A percentile compares a stretch with the other conserved stretches of the same genome.
Evolutionary conservation across 2,329 filamentous ascomycete genomes (phyloP).

Genomic region (Ophiostoma montium): DNA sequence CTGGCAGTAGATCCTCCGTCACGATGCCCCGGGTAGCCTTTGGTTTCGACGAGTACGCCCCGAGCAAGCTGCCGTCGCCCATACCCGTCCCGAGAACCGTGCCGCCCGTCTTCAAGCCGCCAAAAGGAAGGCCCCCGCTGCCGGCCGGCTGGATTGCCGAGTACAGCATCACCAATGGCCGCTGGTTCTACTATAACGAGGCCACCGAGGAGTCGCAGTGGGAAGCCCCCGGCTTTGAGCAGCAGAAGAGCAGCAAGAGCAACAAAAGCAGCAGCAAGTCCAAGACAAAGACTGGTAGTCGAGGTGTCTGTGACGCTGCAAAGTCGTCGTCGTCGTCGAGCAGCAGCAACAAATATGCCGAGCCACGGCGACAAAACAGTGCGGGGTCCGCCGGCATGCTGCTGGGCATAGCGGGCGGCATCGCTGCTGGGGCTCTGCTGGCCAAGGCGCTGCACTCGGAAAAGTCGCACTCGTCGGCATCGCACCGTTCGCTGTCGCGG

Average conservation of each 20-base stretch:
- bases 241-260: not conserved
- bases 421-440: constrained; percentile 6
- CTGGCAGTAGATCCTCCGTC: not conserved
- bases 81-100: not conserved
- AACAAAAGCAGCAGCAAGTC: not conserved
- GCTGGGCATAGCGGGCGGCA: constrained; percentile 6
- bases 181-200: constrained; percentile 44
- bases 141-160: constrained; percentile 40
- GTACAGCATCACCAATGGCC: constrained; percentile 38
- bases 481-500: too few relatives aligned
- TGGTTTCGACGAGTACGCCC: not conserved
- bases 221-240: constrained; percentile 26
- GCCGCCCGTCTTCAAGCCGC: constrained; percentile 12
- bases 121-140: constrained; percentile 27
- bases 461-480: not conserved
- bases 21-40: not conserved
- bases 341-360: not conserved
- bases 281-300: too few relatives aligned
- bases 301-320: too few relatives aligned
- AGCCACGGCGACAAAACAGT: not conserved
- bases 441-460: not conserved
- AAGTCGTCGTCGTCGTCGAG: too few relatives aligned
- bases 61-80: not conserved
- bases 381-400: constrained; percentile 1
- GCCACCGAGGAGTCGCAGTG: constrained; percentile 42